phyloP scores from a whole-genome alignment of 1,284 basidiomycete species.

The Leccinum holopus region DNA sequence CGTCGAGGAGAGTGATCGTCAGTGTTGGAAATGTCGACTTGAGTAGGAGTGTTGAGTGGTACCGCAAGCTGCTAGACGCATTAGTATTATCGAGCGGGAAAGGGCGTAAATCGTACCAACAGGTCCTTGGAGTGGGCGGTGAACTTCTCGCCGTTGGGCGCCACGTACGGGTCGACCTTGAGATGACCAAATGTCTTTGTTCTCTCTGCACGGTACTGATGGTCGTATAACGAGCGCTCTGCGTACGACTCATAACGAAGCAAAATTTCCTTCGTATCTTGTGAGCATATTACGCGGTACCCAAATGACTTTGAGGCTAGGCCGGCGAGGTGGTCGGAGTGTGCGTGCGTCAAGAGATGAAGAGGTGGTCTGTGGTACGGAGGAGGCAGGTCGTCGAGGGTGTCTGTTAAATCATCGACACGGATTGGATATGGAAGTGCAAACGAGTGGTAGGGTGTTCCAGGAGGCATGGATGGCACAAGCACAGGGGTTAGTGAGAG shows the following conservation, averaged over 20 bases:
- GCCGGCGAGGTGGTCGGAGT: slow-evolving; percentile 78
- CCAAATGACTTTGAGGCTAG: slow-evolving; percentile 69
- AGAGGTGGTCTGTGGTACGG: slow-evolving; percentile 52
- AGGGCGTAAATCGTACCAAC: slow-evolving; percentile 15
- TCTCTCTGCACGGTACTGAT: slow-evolving; percentile 51
- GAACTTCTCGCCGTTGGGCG: slow-evolving; percentile 47
- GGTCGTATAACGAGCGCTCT: slow-evolving; percentile 57
- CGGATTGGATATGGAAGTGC: slow-evolving; percentile 73
- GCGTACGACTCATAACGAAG: slow-evolving; percentile 68
- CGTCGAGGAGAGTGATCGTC: slow-evolving; percentile 80
- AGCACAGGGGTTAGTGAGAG: too few species aligned
- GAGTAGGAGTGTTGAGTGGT: slow-evolving; percentile 62
- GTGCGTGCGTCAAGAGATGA: slow-evolving; percentile 80
- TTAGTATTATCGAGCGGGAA: slow-evolving; percentile 34
- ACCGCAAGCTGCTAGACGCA: slow-evolving; percentile 34
- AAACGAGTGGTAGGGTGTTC: slow-evolving; percentile 68
- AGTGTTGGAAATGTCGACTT: slow-evolving; percentile 55
- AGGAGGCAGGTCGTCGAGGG: slow-evolving; percentile 31
- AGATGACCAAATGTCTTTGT: slow-evolving; percentile 67
- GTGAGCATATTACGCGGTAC: slow-evolving; percentile 68
- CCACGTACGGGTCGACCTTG: slow-evolving; percentile 50
- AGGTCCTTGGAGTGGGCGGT: slow-evolving; percentile 61
- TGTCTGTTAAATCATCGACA: slow-evolving; percentile 70
- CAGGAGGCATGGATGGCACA: slow-evolving; percentile 54
- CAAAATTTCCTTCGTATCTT: slow-evolving; percentile 81